Percentiles rank a stretch among this genome's conserved stretches.
phyloP scores from a whole-genome alignment of 1,284 basidiomycete genomes.

The Rhodotorula sp. region DNA sequence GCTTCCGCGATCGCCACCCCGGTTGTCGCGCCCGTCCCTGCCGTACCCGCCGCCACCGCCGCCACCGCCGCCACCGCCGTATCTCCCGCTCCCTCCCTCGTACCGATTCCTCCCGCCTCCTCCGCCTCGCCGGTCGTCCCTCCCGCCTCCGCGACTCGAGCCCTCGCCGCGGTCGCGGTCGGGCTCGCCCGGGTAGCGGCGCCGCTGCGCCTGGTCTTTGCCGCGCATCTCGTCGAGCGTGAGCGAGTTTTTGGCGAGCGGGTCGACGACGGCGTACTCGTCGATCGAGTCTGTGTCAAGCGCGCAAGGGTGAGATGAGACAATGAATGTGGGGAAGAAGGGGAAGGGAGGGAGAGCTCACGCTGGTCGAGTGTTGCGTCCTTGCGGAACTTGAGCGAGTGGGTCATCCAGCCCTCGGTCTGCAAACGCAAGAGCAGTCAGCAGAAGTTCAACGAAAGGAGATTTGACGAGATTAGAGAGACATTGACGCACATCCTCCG shows the following conservation, averaged over 20 bases:
- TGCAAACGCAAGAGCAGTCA: background rate
- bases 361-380: slow-evolving; percentile 44
- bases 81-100: background rate
- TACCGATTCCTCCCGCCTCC: background rate
- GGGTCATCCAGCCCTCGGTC: slow-evolving; percentile 39
- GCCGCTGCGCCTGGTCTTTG: slow-evolving; percentile 5
- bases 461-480: background rate
- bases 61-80: slow-evolving; percentile 2
- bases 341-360: background rate
- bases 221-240: slow-evolving; percentile 36
- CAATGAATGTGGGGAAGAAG: background rate
- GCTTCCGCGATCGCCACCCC: background rate
- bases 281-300: slow-evolving; percentile 27
- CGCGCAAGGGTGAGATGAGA: too few relatives aligned
- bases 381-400: slow-evolving; percentile 45
- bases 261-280: slow-evolving; percentile 40
- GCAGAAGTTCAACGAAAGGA: background rate
- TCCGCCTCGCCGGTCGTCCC: background rate
- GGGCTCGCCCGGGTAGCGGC: slow-evolving; percentile 12
- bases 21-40: background rate
- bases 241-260: slow-evolving; percentile 31
- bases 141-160: background rate
- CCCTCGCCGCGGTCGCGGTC: background rate
- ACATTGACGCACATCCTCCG: slow-evolving; percentile 24
- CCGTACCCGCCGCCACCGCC: background rate